Base-by-base conservation (phyloP, 2,329 filamentous ascomycete species). In the Ciborinia camelliae region DNA sequence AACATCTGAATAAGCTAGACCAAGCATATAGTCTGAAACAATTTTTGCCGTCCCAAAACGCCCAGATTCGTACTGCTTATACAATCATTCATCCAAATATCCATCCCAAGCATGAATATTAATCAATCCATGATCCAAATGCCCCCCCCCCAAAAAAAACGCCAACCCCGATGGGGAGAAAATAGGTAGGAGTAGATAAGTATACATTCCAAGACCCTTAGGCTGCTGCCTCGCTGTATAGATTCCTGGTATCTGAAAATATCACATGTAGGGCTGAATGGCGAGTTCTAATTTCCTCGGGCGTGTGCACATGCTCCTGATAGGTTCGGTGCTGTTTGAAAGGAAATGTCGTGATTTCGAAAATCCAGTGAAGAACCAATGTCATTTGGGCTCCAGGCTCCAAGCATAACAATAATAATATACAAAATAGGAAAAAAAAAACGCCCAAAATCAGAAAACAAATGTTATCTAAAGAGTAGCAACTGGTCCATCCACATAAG, bases 401-500 rank as follows among this genome's bases (percentile, higher is more conserved):
- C 54, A 45, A 45, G 35, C 18, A 45, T 41, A n/a, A 43, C 47
- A 12, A 43, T 30, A 45, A 43, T 30, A 57, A 57, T 26, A 43
- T n/a, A 30, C 53, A 43, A 32, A 45, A n/a, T n/a, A n/a, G n/a
- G n/a, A n/a, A 45, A 45, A 57, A 18, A 57, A 28, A 43, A 57
- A 30, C 20, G 26, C 37, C 35, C 53, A 15, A 45, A 45, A 57
- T 30, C 12, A 30, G 9, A 45, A n/a, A 26, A 30, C 18, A 32
- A 30, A n/a, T 30, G 26, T 18, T 32, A 8, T 23, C 7, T 23
- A 30, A 20, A n/a, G 18, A 32, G 28, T 12, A 32, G 39, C 12
- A 57, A 43, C 15, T 2, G 54, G 41, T 43, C 39, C 26, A 20
- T 55, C 53, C 53, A 43, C 39, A 18, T 32, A 57, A n/a, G 28